Conservation (phyloP, 2,329 filamentous ascomycete species). For the Sphaerulina populicola region DNA sequence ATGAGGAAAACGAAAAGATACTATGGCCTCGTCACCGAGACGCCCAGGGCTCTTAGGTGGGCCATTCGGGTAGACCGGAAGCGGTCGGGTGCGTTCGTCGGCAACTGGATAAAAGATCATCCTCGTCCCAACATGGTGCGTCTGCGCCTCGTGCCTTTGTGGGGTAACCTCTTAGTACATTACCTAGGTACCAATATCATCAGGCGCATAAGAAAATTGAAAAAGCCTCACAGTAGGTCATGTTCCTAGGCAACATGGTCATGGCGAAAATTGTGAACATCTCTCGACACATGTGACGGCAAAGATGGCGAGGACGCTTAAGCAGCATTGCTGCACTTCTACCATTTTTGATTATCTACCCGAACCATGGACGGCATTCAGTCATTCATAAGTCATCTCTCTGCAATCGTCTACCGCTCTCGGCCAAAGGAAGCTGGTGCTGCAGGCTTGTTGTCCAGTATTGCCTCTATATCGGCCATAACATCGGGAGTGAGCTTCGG, state of each 20-base stretch:
- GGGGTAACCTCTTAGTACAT: no score
- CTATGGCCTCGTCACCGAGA: not conserved
- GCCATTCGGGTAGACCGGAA: not conserved
- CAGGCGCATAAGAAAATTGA: no score
- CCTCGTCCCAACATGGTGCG: not conserved
- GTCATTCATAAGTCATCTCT: not conserved
- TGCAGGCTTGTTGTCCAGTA: constrained; percentile 37
- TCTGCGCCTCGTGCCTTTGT: no score
- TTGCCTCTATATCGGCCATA: constrained; percentile 39
- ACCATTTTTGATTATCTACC: not conserved
- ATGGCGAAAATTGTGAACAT: no score
- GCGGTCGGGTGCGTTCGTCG: not conserved
- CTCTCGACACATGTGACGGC: no score
- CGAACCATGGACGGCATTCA: not conserved
- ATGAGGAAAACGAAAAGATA: not conserved
- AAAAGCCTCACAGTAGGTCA: no score
- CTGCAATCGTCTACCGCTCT: constrained; percentile 27
- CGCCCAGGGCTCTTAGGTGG: not conserved
- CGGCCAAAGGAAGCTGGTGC: constrained; percentile 30
- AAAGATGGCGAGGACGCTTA: no score
- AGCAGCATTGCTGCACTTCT: no score
- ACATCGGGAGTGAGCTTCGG: constrained; percentile 35
- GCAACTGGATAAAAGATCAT: not conserved
- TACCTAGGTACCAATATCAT: no score
- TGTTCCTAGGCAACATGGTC: no score